These are phyloP conservation scores for Cucurbitaria berberidis DNA, from an alignment of 2,329 filamentous ascomycete genomes.

Conservation along the genomic window DNA sequence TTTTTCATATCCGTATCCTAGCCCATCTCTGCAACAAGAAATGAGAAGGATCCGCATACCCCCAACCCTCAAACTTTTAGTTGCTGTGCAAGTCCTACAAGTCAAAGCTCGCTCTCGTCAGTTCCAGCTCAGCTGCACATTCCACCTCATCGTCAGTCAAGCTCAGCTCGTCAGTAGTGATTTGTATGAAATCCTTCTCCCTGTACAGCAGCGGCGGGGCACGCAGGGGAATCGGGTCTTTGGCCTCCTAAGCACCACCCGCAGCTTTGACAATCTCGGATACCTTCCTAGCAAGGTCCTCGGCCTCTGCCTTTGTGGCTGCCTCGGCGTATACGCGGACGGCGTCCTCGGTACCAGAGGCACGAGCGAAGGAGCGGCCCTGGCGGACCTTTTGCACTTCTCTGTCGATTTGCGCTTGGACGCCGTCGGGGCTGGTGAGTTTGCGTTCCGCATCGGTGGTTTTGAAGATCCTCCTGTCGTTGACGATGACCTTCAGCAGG, in stretches of 20 bases:
- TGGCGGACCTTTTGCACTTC: constrained; percentile 89
- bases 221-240: not conserved
- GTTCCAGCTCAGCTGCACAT: too few relatives aligned
- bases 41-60: not conserved
- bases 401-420: constrained; percentile 85
- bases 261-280: constrained; percentile 69
- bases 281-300: constrained; percentile 87
- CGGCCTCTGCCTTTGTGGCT: constrained; percentile 84
- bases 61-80: not conserved
- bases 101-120: not conserved
- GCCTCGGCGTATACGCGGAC: constrained; percentile 97
- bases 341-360: constrained; percentile 94
- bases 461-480: constrained; percentile 85
- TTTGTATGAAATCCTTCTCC: not conserved
- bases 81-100: not conserved
- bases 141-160: not conserved
- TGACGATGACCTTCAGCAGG: constrained; percentile 90
- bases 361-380: constrained; percentile 87
- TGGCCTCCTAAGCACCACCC: constrained; percentile 27
- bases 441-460: constrained; percentile 91
- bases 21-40: not conserved
- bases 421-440: constrained; percentile 77
- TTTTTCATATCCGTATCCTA: not conserved
- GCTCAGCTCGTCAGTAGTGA: not conserved
- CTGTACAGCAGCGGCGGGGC: not conserved